These are phyloP conservation scores for Populus hybrid DNA, from an alignment of 441 rosid genomes.

Conservation along the genomic window DNA sequence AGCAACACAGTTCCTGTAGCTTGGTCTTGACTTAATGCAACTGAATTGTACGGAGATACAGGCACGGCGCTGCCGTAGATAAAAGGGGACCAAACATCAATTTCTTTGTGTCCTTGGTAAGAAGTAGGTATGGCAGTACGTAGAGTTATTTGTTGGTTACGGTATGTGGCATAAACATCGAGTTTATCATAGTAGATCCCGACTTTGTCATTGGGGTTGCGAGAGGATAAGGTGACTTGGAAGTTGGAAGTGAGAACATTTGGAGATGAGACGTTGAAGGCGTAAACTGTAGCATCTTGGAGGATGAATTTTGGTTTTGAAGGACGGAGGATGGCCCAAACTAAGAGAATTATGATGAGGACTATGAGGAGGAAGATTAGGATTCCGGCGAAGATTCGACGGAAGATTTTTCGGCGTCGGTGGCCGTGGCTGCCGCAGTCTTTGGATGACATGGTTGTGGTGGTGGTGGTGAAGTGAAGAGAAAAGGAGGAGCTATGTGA, in stretches of 20 bases:
- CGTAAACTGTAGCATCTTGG: constrained; percentile 86
- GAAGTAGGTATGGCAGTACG: constrained; percentile 49
- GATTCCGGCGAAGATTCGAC: constrained; percentile 36
- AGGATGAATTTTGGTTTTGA: constrained; percentile 70
- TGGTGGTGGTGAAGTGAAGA: neutral
- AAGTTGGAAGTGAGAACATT: constrained; percentile 71
- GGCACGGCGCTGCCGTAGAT: constrained; percentile 62
- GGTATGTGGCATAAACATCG: constrained; percentile 66
- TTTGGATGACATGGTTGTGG: constrained; percentile 14
- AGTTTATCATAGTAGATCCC: constrained; percentile 86
- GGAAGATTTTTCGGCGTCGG: constrained; percentile 28
- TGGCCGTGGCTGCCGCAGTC: constrained; percentile 55
- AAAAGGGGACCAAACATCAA: constrained; percentile 77
- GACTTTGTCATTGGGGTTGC: constrained; percentile 72
- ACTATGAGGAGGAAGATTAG: constrained; percentile 44
- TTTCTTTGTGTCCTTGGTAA: constrained; percentile 81
- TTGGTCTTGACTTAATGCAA: constrained; percentile 43
- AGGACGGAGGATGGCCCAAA: constrained; percentile 79
- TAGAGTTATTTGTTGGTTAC: constrained; percentile 72
- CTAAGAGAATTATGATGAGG: constrained; percentile 50
- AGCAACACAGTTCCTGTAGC: constrained; percentile 34
- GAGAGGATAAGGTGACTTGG: constrained; percentile 68
- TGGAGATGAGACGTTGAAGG: constrained; percentile 69
- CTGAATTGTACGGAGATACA: constrained; percentile 63
- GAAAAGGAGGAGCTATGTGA: neutral